These are phyloP conservation scores for Middelhovenomyces tepae DNA, from an alignment of 805 yeast species.

Conservation along the genomic window DNA sequence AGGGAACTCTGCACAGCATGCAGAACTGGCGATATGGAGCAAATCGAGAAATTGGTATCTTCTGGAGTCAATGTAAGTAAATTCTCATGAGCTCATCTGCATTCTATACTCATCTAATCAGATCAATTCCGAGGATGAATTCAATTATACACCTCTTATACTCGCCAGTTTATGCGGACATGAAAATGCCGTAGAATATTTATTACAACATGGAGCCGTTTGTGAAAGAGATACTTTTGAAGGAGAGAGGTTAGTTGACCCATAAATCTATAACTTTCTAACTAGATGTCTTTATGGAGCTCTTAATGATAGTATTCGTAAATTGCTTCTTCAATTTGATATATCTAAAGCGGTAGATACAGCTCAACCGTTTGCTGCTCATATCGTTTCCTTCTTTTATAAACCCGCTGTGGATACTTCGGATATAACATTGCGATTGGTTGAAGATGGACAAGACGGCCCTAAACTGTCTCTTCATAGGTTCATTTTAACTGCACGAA, in stretches of 20 bases:
- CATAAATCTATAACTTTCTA: no score
- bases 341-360: constrained; percentile 60
- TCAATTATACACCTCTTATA: constrained; percentile 69
- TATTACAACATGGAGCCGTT: constrained; percentile 59
- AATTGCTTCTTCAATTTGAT: constrained; percentile 48
- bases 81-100: background rate
- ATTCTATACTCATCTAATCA: background rate
- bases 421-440: constrained; percentile 18
- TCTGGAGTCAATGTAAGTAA: constrained; percentile 40
- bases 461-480: constrained; percentile 16
- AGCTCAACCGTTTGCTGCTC: constrained; percentile 65
- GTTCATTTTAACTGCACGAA: constrained; percentile 22
- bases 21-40: constrained; percentile 56
- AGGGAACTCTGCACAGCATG: constrained; percentile 58
- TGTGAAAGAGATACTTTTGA: constrained; percentile 78
- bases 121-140: constrained; percentile 53
- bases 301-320: constrained; percentile 54
- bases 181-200: constrained; percentile 47
- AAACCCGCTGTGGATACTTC: constrained; percentile 18
- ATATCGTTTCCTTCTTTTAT: constrained; percentile 42
- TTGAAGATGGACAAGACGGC: background rate
- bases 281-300: constrained; percentile 79
- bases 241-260: no score
- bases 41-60: constrained; percentile 48
- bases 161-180: constrained; percentile 74